Evolutionary conservation across 2,329 filamentous ascomycete species (phyloP), one percentile per base, ranked within the genome.

Genomic region (Dothideomycetes sp.): DNA sequence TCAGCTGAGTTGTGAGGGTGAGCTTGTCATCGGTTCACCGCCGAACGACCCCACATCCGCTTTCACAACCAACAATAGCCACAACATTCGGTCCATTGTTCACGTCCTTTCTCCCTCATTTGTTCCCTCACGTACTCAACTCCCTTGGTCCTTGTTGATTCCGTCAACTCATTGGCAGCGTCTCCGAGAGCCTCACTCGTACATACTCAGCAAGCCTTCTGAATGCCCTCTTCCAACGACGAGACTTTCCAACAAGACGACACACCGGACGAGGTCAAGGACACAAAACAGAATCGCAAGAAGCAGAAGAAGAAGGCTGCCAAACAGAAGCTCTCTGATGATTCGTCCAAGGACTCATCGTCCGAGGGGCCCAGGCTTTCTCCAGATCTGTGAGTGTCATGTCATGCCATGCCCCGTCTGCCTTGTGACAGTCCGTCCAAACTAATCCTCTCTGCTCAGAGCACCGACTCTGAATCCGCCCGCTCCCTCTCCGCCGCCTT

Each of bases 171-270:
- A 29, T 11, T 29, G 29, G 29, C 29, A 11, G 16, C 22, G 37
- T 42, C 39, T 35, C 27, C 39, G 24, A 42, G 39, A 34, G 32
- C 24, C 28, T 33, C 41, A 19, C 20, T 22, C 24, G 15, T n/a
- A n/a, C 19, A 34, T 20, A 25, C 24, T 17, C 20, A n/a, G 17
- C 18, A 29, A 28, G 16, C 16, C 15, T 9, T 30, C 30, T 45
- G 33, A 24, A 48, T 48, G 46, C 46, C 46, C 40, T 44, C 44
- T 20, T 45, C 39, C 46, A 45, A 42, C 29, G 46, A 48, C 46
- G 40, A 45, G 37, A 41, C 37, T 30, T 38, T 44, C 20, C 40
- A 41, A 29, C 40, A 43, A 34, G 46, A 48, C 37, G 40, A 48
- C 19, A 36, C 41, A 22, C 43, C 37, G 24, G 43, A 48, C 20